phyloP scores from a whole-genome alignment of 495 filamentous ascomycete species.

The Chaetomium fimeti region DNA sequence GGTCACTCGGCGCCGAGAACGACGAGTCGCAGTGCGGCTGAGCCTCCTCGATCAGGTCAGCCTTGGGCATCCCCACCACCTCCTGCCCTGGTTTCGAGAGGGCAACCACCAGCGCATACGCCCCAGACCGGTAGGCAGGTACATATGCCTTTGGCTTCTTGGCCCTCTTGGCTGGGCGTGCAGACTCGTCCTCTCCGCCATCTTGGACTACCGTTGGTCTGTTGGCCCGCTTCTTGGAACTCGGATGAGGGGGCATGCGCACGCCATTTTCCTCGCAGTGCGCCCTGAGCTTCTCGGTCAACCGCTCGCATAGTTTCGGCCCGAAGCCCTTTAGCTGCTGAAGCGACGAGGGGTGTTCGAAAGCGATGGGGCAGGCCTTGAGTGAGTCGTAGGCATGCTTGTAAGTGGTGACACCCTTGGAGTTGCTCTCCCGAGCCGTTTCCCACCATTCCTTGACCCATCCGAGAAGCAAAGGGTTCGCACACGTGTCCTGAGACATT shows the following conservation, averaged over 20 bases:
- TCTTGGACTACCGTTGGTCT: conserved; percentile 26
- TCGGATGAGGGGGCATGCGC: conserved; percentile 64
- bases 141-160: conserved; percentile 69
- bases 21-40: conserved; percentile 73
- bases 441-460: conserved; percentile 84
- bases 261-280: conserved; percentile 68
- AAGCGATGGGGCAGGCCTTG: conserved; percentile 71
- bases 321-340: conserved; percentile 72
- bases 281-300: conserved; percentile 65
- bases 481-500: conserved; percentile 47
- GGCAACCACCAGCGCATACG: conserved; percentile 71
- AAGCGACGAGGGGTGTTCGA: conserved; percentile 72
- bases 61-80: conserved; percentile 63
- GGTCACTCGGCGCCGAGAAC: conserved; percentile 65
- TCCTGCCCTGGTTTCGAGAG: conserved; percentile 64
- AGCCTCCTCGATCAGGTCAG: conserved; percentile 65
- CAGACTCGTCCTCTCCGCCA: conserved; percentile 37
- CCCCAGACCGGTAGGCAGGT: conserved; percentile 66
- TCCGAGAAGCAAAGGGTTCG: conserved; percentile 70
- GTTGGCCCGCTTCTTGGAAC: conserved; percentile 31
- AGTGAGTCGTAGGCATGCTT: conserved; percentile 80
- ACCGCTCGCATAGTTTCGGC: conserved; percentile 63
- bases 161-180: conserved; percentile 60
- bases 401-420: conserved; percentile 69
- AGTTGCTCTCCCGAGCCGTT: conserved; percentile 65